Percentiles rank a stretch among this genome's conserved stretches.
Evolutionary conservation across 2,329 filamentous ascomycete genomes (phyloP).

Genomic region (Chaetomium globosum): DNA sequence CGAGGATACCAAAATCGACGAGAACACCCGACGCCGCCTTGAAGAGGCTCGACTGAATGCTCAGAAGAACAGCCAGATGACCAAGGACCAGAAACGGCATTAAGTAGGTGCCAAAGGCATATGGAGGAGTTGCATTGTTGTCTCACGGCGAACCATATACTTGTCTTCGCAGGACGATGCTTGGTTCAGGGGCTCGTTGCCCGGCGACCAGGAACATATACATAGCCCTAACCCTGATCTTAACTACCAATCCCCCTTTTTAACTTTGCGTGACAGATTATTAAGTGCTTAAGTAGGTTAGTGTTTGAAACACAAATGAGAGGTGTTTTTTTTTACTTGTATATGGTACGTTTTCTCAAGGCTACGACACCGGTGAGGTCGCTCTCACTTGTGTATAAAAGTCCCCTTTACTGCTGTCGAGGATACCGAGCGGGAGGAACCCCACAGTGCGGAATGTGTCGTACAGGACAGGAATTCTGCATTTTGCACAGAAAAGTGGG

Average conservation of each 20-base stretch:
- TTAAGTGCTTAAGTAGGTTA: neutral
- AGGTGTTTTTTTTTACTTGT: no score
- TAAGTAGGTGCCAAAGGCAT: neutral
- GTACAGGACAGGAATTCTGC: slow-evolving; percentile 1
- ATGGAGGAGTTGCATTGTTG: no score
- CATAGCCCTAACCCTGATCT: neutral
- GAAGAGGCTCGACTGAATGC: neutral
- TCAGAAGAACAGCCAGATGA: neutral
- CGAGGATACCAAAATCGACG: neutral
- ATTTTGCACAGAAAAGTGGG: slow-evolving; percentile 5
- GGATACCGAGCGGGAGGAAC: neutral
- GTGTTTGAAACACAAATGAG: neutral
- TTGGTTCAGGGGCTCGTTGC: slow-evolving; percentile 3
- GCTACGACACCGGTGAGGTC: neutral
- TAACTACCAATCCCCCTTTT: neutral
- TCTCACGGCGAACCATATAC: no score
- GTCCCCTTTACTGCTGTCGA: neutral
- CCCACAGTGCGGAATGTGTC: slow-evolving; percentile 3
- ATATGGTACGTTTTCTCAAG: neutral
- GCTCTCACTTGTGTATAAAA: neutral
- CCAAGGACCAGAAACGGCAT: neutral
- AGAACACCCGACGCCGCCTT: neutral
- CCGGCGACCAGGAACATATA: neutral
- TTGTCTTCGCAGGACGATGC: neutral
- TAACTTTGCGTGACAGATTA: neutral